These are phyloP conservation scores for Colletotrichum godetiae DNA, from an alignment of 2,329 filamentous ascomycete genomes.

Conservation along the genomic window DNA sequence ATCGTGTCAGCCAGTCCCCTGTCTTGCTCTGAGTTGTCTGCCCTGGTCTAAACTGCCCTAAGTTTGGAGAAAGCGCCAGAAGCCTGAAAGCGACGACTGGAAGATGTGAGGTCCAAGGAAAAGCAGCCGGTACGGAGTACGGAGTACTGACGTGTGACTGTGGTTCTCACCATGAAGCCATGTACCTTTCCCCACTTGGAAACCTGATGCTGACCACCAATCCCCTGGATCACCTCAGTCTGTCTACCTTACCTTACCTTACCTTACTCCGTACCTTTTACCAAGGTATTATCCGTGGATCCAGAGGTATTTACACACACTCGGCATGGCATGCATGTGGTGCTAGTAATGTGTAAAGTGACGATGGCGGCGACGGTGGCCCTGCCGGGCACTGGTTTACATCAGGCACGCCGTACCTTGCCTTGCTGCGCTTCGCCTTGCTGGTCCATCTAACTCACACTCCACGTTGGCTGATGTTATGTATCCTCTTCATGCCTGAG, in stretches of 20 bases:
- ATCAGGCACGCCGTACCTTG: neutral
- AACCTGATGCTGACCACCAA: conserved; percentile 17
- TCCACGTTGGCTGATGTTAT: neutral
- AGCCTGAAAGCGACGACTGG: neutral
- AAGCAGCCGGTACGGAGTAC: neutral
- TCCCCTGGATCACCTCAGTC: neutral
- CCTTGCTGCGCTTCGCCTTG: conserved; percentile 1
- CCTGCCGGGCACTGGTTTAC: neutral
- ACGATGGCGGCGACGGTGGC: conserved; percentile 8
- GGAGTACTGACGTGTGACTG: neutral
- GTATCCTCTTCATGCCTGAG: neutral
- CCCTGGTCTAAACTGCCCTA: conserved; percentile 6
- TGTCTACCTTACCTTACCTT: neutral
- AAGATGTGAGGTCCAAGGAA: neutral
- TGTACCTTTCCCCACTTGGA: conserved; percentile 20
- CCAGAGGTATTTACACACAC: neutral
- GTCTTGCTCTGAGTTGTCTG: conserved; percentile 3
- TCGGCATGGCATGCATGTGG: neutral
- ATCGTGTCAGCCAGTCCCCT: conserved; percentile 31
- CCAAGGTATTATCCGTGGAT: too few relatives aligned
- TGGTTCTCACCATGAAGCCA: conserved; percentile 6
- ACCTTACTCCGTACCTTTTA: too few relatives aligned
- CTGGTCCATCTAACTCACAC: neutral
- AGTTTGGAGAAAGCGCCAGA: neutral
- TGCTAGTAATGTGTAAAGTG: neutral